phyloP scores from a whole-genome alignment of 768 basidiomycete genomes.

The Trametes punicea region DNA sequence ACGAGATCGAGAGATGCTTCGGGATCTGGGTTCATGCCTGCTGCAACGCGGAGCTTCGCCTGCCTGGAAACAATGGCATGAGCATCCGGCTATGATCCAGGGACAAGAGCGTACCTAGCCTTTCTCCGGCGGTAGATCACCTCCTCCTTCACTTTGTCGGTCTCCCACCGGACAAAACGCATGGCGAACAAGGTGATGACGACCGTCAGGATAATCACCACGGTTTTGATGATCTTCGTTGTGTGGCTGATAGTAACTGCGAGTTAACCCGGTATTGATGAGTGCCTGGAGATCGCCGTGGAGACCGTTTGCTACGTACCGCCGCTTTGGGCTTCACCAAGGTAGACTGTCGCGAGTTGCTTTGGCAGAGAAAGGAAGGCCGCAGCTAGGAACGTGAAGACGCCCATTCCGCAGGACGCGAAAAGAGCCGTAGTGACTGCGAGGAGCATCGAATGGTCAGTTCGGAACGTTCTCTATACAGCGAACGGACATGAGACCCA shows the following conservation, averaged over 20 bases:
- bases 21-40: conserved; percentile 2
- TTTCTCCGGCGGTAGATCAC: conserved; percentile 68
- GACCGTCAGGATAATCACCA: conserved; percentile 62
- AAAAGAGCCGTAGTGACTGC: conserved; percentile 84
- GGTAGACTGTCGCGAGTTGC: conserved; percentile 86
- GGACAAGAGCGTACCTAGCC: conserved; percentile 43
- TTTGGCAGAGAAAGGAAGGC: conserved; percentile 83
- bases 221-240: conserved; percentile 59
- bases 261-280: conserved; percentile 8
- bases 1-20: not conserved
- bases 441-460: conserved; percentile 5
- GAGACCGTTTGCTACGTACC: not conserved
- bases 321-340: conserved; percentile 65
- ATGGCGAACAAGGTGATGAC: conserved; percentile 72
- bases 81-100: not conserved
- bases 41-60: conserved; percentile 9
- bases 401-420: conserved; percentile 81
- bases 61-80: not conserved
- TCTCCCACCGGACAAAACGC: conserved; percentile 75
- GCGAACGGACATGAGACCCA: conserved; percentile 36
- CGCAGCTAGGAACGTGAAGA: conserved; percentile 70
- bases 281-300: not conserved
- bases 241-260: conserved; percentile 27
- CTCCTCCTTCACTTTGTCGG: conserved; percentile 59
- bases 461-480: not conserved